Evolutionary conservation across 257 asterid species (phyloP), one percentile per base, ranked within the genome.

Genomic region (Nemophila menziesii): DNA sequence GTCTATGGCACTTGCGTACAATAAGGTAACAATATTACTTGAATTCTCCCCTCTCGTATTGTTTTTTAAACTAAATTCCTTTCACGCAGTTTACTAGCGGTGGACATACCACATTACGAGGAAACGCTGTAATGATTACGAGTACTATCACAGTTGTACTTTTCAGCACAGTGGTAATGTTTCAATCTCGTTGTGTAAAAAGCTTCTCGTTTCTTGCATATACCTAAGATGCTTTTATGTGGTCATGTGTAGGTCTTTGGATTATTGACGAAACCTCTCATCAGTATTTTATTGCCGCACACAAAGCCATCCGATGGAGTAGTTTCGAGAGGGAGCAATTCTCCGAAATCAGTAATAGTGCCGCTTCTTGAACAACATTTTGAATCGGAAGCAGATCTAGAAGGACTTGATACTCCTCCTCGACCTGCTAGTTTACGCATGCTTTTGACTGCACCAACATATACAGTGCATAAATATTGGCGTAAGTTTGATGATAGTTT

Each of bases 401-500:
- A 34, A 14, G 57, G 57, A 1, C 58, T 52, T 2, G 64, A 27
- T 3, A 22, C 39, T 16, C 48, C 58, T 21, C 46, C 57, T 8
- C 55, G 42, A 20, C 71, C 67, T 29, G 42, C 52, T 18, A 52
- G 62, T 42, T 24, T 68, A 26, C 69, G 71, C 46, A 23, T 60
- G 65, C 59, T 68, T 40, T 39, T 68, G 38, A 43, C 62, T 0
- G 54, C 75, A 8, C 75, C 75, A 12, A 51, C 65, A 23, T 55
- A 53, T 57, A 62, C 61, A 1, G 75, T 68, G 45, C 71, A 68
- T 39, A 10, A 67, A 60, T 74, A 70, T 4, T 78, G 89, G 89
- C 63, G 89, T 34, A 78, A 67, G 58, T 78, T 78, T 46, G 89
- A 78, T 9, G 63, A 78, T 26, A 40, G 69, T 20, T 74, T 78